Evolutionary conservation across 768 basidiomycete genomes (phyloP).

Genomic region (Cystobasidium onofrii): DNA sequence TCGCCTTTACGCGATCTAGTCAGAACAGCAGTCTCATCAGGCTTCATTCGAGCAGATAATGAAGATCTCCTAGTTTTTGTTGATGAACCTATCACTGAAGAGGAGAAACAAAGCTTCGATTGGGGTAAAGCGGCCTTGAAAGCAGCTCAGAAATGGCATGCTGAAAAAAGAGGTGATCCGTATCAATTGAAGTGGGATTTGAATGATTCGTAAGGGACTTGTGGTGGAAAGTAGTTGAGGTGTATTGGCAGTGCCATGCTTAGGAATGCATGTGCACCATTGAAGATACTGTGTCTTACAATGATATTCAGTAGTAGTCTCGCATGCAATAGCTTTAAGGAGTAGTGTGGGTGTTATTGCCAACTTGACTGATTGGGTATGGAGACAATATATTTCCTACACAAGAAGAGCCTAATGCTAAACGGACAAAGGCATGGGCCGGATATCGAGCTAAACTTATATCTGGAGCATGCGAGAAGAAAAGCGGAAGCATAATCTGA

Average conservation of each 20-base stretch:
- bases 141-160: slow-evolving; percentile 29
- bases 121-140: slow-evolving; percentile 23
- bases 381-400: too few species aligned
- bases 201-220: neutral
- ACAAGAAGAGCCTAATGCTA: too few species aligned
- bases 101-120: neutral
- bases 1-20: slow-evolving; percentile 72
- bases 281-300: too few species aligned
- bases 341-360: neutral
- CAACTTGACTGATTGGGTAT: neutral
- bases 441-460: too few species aligned
- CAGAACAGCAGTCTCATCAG: slow-evolving; percentile 57
- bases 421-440: too few species aligned
- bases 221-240: neutral
- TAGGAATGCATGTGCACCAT: too few species aligned
- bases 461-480: too few species aligned
- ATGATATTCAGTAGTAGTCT: neutral
- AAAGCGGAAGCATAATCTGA: too few species aligned
- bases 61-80: slow-evolving; percentile 22
- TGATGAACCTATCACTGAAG: neutral
- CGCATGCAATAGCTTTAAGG: neutral
- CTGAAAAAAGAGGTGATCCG: neutral
- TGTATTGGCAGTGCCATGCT: neutral
- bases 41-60: slow-evolving; percentile 46
- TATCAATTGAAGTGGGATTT: slow-evolving; percentile 21